Evolutionary conservation across 106 monocot species (phyloP), one percentile per base, ranked within the genome.

Genomic region (Allium sativum): DNA sequence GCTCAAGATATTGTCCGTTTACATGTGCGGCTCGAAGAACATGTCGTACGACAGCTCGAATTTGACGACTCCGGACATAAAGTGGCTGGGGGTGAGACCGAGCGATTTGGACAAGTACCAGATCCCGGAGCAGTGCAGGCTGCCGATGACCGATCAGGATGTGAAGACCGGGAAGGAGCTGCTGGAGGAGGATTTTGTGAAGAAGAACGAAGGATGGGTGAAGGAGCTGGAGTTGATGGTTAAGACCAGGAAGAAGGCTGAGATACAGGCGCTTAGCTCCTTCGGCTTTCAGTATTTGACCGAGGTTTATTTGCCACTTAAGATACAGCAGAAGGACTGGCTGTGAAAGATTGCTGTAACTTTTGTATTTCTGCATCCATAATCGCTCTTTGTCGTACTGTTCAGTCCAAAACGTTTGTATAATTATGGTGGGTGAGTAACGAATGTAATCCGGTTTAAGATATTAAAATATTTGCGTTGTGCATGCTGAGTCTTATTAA

Each of bases 11-110:
- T 61, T 98, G 18, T 98, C 96, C 0, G 96, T 98, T 11, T 98
- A 98, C 67, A 98, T 98, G 96, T 98, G 96, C 20, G 96, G 96
- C 9, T 98, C 96, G 19, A 98, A 98, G 76, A 98, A 98, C 70
- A 98, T 98, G 96, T 91, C 91, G 1, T 98, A 98, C 40, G 96
- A 98, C 42, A 91, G 91, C 60, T 86, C 84, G 44, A 98, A 98
- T 43, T 66, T 98, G 10, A 91, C 96, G 4, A 91, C 91, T 12
- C 96, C 96, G 17, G 96, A 98, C 42, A 98, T 98, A 31, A 98
- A 98, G 67, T 98, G 96, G 96, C 61, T 98, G 42, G 96, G 96
- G 2, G 78, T 98, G 17, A 71, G 96, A 44, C 96, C 96, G 4
- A 91, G 77, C 44, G 96, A 98, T 51, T 70, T 98, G 6, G 96